Base-by-base conservation (phyloP, 805 yeast genomes). In the Wickerhamomyces hampshirensis region DNA sequence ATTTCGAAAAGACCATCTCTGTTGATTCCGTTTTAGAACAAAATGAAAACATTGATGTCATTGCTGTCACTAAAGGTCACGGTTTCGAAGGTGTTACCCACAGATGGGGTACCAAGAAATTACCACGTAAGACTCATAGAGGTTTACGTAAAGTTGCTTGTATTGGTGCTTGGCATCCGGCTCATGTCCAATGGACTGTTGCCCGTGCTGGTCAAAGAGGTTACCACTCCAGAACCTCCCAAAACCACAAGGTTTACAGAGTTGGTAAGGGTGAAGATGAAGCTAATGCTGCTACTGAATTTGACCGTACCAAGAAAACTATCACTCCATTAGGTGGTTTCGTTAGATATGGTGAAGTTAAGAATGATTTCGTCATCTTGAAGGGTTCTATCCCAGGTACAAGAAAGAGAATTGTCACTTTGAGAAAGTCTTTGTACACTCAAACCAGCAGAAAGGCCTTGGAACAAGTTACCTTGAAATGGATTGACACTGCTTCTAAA, bases 121-220 rank as follows among this genome's bases (percentile, higher is more conserved):
- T 93, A 61, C 98, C 99, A 76, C 88, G 99, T 80, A 93, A 93
- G 95, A 93, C 99, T 71, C 99, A 93, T 76, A 89, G 98, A 85
- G 99, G 99, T 91, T 79, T 91, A 71, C 88, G 99, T 84, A 93
- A 93, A 87, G 99, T 93, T 75, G 99, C 98, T 68, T 93, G 99
- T 87, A 93, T 93, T 66, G 99, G 99, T 83, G 97, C 99, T 69
- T 93, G 99, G 99, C 98, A 93, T 80, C 99, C 99, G 73, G 83
- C 96, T 78, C 96, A 88, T 81, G 99, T 93, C 70, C 77, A 80
- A 74, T 91, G 95, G 95, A 86, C 98, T 66, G 99, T 93, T 73
- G 98, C 98, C 64, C 87, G 99, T 76, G 96, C 98, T 66, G 99
- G 99, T 91, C 98, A 93, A 81, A 86, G 82, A 78, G 99, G 99